Percentiles rank a stretch among this genome's conserved stretches.
Conservation (phyloP, 2,329 filamentous ascomycete species). For the Septoria petroselini region DNA sequence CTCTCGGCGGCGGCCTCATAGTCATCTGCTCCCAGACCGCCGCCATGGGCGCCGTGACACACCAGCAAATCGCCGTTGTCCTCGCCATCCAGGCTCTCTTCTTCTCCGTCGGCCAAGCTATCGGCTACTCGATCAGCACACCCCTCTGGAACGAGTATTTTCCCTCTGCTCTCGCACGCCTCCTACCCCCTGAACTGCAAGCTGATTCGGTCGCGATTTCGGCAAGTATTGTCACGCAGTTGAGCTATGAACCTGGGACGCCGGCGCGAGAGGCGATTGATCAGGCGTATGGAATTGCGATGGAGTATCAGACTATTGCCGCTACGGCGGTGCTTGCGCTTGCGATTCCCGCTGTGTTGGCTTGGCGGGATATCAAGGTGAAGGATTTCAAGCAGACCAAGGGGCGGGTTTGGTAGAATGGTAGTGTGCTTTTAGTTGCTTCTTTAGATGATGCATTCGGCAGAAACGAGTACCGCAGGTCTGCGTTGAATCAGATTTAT, state of each 20-base stretch:
- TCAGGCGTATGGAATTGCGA: slow-evolving; percentile 48
- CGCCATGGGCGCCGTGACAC: slow-evolving; percentile 36
- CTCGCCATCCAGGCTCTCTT: slow-evolving; percentile 35
- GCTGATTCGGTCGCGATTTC: neutral
- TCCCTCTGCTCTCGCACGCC: neutral
- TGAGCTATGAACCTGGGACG: slow-evolving; percentile 45
- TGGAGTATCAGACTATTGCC: slow-evolving; percentile 44
- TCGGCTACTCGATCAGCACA: slow-evolving; percentile 10
- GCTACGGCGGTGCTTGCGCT: slow-evolving; percentile 35
- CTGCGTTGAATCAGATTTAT: too few relatives aligned
- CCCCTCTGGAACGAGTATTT: slow-evolving; percentile 11
- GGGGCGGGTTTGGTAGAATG: slow-evolving; percentile 36
- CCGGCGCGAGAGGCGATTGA: slow-evolving; percentile 47
- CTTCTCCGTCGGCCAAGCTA: slow-evolving; percentile 20
- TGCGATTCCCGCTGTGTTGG: slow-evolving; percentile 29
- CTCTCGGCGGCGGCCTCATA: slow-evolving; percentile 32
- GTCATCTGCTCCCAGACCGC: slow-evolving; percentile 38
- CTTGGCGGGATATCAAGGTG: slow-evolving; percentile 38
- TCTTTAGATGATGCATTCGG: too few relatives aligned
- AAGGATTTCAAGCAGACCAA: slow-evolving; percentile 38
- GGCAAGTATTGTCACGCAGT: slow-evolving; percentile 21
- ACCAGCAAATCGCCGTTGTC: slow-evolving; percentile 37
- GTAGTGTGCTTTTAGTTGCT: too few relatives aligned
- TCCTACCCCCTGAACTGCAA: slow-evolving; percentile 1
- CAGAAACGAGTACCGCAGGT: too few relatives aligned